Base-by-base conservation (phyloP, 2,329 filamentous ascomycete species). In the Pestalotiopsis sp. region DNA sequence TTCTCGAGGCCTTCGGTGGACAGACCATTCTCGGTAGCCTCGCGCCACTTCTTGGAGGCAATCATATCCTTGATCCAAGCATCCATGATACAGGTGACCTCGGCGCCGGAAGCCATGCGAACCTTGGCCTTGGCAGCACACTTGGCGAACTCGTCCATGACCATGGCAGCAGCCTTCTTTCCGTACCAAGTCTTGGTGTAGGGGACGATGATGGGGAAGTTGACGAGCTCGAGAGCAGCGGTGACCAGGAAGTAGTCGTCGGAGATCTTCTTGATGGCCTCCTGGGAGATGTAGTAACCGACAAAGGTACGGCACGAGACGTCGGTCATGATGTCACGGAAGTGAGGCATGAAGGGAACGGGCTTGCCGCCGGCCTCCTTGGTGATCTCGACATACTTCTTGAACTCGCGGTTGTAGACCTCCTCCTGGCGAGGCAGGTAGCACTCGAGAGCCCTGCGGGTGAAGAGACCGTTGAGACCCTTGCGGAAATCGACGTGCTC, bases 201-300 rank as follows among this genome's bases (percentile, higher is more conserved):
- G 52, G 95, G 95, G 56, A 98, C 83, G 79, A 98, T 98, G 82
- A 98, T 92, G 69, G 96, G 95, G 85, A 98, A 97, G 86, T 98
- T 98, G 86, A 99, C 96, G 61, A 98, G 89, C 82, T 99, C 96
- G 74, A 98, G 89, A 25, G 96, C 96, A 69, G 93, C 95, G 14
- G 96, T 98, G 79, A 98, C 97, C 72, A 95, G 89, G 83, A 97
- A 98, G 84, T 97, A 99, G 83, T 98, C 95, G 81, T 97, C 92
- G 71, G 95, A 92, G 72, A 98, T 96, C 85, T 93, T 95, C 88
- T 97, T 95, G 77, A 98, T 91, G 63, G 92, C 90, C 79, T 94
- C 92, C 69, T 97, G 93, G 61, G 92, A 91, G 81, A 98, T 95
- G 84, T 98, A 98, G 84, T 97, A 91, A 57, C 96, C 96, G 71